A percentile compares a stretch with the other conserved stretches of the same genome.
These are phyloP conservation scores for Clonostachys chloroleuca DNA, from an alignment of 2,329 filamentous ascomycete species.

Conservation along the genomic window DNA sequence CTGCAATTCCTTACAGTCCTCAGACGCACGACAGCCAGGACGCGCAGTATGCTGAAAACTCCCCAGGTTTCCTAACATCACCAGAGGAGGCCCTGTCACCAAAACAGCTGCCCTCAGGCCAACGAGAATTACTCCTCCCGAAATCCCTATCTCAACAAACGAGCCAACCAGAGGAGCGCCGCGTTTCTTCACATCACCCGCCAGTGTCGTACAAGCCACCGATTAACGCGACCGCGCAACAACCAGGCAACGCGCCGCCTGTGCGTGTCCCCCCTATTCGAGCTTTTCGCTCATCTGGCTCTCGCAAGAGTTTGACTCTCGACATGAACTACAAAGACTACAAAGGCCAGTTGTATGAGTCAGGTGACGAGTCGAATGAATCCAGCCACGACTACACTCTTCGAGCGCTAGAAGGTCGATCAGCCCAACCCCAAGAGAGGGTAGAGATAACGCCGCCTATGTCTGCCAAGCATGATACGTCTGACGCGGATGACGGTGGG, in stretches of 20 bases:
- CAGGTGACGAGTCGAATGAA: slow-evolving; percentile 35
- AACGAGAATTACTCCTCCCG: slow-evolving; percentile 41
- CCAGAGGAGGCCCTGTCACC: slow-evolving; percentile 3
- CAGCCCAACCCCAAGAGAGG: slow-evolving; percentile 11
- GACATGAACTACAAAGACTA: slow-evolving; percentile 44
- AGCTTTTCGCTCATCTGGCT: slow-evolving; percentile 50
- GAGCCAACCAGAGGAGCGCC: slow-evolving; percentile 38
- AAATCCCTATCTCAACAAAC: slow-evolving; percentile 28
- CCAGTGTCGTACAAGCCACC: slow-evolving; percentile 46
- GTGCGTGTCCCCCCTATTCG: slow-evolving; percentile 49
- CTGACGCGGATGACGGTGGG: slow-evolving; percentile 46
- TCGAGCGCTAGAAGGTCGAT: slow-evolving; percentile 42
- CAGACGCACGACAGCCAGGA: slow-evolving; percentile 23
- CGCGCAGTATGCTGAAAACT: slow-evolving; percentile 15
- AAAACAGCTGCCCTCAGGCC: slow-evolving; percentile 22
- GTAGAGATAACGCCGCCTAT: slow-evolving; percentile 34
- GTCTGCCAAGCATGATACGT: slow-evolving; percentile 24
- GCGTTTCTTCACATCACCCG: slow-evolving; percentile 30
- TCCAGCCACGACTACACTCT: slow-evolving; percentile 43
- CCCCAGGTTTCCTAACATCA: neutral
- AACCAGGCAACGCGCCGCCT: slow-evolving; percentile 19
- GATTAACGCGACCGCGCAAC: slow-evolving; percentile 15
- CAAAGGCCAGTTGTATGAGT: slow-evolving; percentile 36
- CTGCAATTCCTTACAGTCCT: slow-evolving; percentile 20
- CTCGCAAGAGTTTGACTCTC: slow-evolving; percentile 47